phyloP scores from a whole-genome alignment of 768 basidiomycete species.

The Trametes sanguinea region DNA sequence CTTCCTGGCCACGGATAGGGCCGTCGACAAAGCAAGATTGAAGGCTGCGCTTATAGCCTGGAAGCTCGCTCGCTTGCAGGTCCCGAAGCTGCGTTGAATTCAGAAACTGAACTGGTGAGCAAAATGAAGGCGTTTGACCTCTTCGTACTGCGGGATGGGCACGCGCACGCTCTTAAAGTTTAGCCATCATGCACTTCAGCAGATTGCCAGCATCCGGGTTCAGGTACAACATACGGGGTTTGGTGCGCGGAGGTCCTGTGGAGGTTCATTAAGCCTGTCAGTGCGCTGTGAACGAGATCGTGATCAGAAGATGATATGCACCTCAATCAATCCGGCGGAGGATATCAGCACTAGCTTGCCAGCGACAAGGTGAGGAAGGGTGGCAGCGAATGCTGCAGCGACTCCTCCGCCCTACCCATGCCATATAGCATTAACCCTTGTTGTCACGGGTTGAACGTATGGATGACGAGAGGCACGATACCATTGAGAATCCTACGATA shows the following conservation, averaged over 20 bases:
- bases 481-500: slow-evolving; percentile 78
- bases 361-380: slow-evolving; percentile 70
- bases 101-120: neutral
- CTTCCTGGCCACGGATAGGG: slow-evolving; percentile 29
- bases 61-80: slow-evolving; percentile 69
- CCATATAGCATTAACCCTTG: no score
- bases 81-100: slow-evolving; percentile 55
- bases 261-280: no score
- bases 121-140: neutral
- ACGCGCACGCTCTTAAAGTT: neutral
- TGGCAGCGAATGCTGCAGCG: slow-evolving; percentile 65
- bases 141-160: slow-evolving; percentile 14
- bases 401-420: slow-evolving; percentile 66
- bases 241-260: neutral
- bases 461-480: slow-evolving; percentile 28
- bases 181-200: neutral
- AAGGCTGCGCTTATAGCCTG: slow-evolving; percentile 68
- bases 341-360: slow-evolving; percentile 65
- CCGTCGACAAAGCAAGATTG: slow-evolving; percentile 49
- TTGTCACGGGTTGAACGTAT: no score
- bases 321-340: slow-evolving; percentile 56
- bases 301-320: slow-evolving; percentile 24
- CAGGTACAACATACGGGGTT: neutral
- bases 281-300: no score
- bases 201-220: neutral